Evolutionary conservation across 345 rosid species (phyloP).

Genomic region (Corchorus capsularis): DNA sequence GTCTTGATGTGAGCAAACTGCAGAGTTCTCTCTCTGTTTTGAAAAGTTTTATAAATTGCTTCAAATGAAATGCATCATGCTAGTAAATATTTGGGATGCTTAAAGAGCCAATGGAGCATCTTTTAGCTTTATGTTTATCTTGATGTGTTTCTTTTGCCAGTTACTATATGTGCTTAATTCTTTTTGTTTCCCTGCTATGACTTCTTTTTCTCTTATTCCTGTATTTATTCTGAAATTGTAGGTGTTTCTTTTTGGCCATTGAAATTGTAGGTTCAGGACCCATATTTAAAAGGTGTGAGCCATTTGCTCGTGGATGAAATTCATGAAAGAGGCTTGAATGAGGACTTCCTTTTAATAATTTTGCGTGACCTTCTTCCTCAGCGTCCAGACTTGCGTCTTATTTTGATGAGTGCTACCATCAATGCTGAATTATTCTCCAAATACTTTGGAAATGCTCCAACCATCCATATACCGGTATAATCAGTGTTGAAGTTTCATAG

Average conservation of each 20-base stretch:
- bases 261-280: constrained; percentile 79
- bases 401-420: constrained; percentile 95
- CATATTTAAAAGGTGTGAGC: constrained; percentile 72
- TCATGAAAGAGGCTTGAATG: constrained; percentile 98
- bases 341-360: constrained; percentile 88
- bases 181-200: constrained; percentile 12
- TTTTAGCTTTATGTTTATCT: constrained; percentile 2
- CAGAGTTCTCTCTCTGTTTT: neutral
- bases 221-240: constrained; percentile 40
- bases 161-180: neutral
- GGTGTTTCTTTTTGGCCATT: constrained; percentile 31
- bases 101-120: constrained; percentile 5
- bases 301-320: constrained; percentile 97
- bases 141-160: neutral
- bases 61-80: neutral
- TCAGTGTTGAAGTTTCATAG: constrained; percentile 7
- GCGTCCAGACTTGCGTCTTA: constrained; percentile 82
- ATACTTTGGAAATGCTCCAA: constrained; percentile 78
- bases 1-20: neutral
- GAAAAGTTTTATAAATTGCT: neutral
- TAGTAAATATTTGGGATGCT: neutral
- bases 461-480: constrained; percentile 81
- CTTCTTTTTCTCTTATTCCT: constrained; percentile 22
- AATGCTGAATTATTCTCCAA: constrained; percentile 92
- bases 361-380: constrained; percentile 87